These are phyloP conservation scores for Candida tibetensis DNA, from an alignment of 805 yeast genomes.

Conservation along the genomic window DNA sequence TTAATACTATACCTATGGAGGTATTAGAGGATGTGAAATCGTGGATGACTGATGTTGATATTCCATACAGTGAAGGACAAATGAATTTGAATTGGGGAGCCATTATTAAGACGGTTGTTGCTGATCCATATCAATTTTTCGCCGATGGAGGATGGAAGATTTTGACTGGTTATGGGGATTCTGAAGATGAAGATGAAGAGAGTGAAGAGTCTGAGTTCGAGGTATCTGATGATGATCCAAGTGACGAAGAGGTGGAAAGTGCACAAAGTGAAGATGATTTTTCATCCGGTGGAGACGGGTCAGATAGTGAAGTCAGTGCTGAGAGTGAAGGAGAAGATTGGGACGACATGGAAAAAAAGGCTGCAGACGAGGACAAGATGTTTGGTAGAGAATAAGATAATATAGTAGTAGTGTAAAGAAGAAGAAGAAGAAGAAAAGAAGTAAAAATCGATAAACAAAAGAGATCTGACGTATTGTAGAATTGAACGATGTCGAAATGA, in stretches of 20 bases:
- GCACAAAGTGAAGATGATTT: constrained; percentile 45
- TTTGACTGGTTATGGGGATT: constrained; percentile 81
- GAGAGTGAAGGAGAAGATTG: constrained; percentile 47
- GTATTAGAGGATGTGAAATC: constrained; percentile 87
- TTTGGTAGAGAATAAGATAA: constrained; percentile 22
- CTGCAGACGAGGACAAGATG: constrained; percentile 44
- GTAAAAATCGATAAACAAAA: too few species aligned
- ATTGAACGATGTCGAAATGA: too few species aligned
- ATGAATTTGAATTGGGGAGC: constrained; percentile 94
- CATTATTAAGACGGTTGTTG: constrained; percentile 88
- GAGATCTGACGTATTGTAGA: too few species aligned
- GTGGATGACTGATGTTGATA: constrained; percentile 97
- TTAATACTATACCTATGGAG: constrained; percentile 93
- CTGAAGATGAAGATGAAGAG: constrained; percentile 62
- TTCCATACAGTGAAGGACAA: constrained; percentile 91
- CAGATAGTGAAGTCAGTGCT: constrained; percentile 37
- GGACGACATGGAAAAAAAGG: constrained; percentile 62
- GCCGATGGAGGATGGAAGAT: constrained; percentile 94
- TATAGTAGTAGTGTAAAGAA: background rate
- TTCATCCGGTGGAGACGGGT: constrained; percentile 39
- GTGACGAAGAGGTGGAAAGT: constrained; percentile 59
- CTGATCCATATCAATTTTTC: constrained; percentile 94
- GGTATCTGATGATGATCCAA: constrained; percentile 57
- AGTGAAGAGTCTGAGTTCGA: constrained; percentile 73
- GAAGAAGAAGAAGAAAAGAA: background rate